Conservation (phyloP, 768 basidiomycete genomes). For the Boletus subparvulus region DNA sequence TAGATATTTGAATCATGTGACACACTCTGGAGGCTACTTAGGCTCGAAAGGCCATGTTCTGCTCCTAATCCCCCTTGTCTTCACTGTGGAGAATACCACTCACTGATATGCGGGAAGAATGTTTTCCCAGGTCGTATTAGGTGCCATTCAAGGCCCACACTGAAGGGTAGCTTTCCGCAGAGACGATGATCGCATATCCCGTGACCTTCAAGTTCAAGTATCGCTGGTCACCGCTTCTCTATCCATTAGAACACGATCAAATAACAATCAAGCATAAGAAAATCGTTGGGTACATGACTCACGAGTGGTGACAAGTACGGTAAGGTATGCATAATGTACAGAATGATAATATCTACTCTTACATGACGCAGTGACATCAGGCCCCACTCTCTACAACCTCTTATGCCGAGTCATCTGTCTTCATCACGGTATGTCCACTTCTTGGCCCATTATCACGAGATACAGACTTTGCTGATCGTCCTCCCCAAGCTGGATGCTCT, state of each 20-base stretch:
- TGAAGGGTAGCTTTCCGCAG: too few relatives aligned
- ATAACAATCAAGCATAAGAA: too few relatives aligned
- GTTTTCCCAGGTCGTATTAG: too few relatives aligned
- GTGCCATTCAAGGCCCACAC: too few relatives aligned
- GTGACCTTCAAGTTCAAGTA: too few relatives aligned
- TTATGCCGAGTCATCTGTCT: not conserved
- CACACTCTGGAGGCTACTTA: too few relatives aligned
- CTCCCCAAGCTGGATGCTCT: constrained; percentile 29
- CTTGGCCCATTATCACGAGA: constrained; percentile 19
- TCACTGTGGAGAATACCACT: too few relatives aligned
- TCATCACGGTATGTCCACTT: not conserved
- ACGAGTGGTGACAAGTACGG: not conserved
- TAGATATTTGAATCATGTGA: too few relatives aligned
- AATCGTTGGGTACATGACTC: not conserved
- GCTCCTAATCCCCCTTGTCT: too few relatives aligned
- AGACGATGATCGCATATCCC: too few relatives aligned
- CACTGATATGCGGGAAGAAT: too few relatives aligned
- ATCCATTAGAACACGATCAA: not conserved
- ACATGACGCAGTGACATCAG: not conserved
- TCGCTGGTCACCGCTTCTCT: not conserved
- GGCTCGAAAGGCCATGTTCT: too few relatives aligned
- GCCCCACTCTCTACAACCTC: not conserved
- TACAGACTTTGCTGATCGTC: constrained; percentile 37
- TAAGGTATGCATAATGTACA: not conserved
- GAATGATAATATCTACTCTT: not conserved